Base-by-base conservation (phyloP, 106 monocot genomes). In the Dioscorea alata region DNA sequence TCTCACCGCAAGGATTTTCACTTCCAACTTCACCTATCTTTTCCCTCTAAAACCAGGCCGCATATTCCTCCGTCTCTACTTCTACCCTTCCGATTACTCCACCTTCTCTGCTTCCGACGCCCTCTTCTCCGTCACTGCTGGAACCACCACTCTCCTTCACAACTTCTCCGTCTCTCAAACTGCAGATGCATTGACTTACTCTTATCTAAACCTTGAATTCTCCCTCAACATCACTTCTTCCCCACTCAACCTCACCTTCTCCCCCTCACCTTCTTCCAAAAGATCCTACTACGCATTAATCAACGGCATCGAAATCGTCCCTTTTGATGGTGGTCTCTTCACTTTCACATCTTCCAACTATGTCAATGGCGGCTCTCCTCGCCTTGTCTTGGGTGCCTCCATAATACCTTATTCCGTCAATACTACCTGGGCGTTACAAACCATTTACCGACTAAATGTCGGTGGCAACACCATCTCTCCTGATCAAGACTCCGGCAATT, bases 261-360 rank as follows among this genome's bases (percentile, higher is more conserved):
- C 84, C 28, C 93, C 89, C 0, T 76, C 83, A 2, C 7, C 71
- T 12, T 61, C 62, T 57, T 52, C 74, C 68, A 5, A 42, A 0
- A 72, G 60, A 17, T 61, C 82, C 15, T 89, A n/a, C n/a, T n/a
- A 74, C 63, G 93, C 93, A 17, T 89, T 89, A 66, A 58, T 93
- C 66, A 93, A 93, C 20, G 93, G 93, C 23, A 93, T 93, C 57
- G 86, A 93, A 69, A 76, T 93, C 56, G 73, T 86, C 13, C 74
- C 89, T 12, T 73, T 64, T 57, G 83, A 89, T 1, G 81, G n/a
- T n/a, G n/a, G 89, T 49, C 5, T 93, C 14, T 81, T 89, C 74
- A 31, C 50, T 8, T 4, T 34, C 1, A 10, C 49, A 6, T 51
- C 23, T 0, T 64, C 81, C 15, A 0, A 0, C 42, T 3, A 3